Percentiles rank a stretch among this genome's conserved stretches.
Conservation (phyloP, 1,284 basidiomycete genomes). For the Stygiomarasmius scandens region DNA sequence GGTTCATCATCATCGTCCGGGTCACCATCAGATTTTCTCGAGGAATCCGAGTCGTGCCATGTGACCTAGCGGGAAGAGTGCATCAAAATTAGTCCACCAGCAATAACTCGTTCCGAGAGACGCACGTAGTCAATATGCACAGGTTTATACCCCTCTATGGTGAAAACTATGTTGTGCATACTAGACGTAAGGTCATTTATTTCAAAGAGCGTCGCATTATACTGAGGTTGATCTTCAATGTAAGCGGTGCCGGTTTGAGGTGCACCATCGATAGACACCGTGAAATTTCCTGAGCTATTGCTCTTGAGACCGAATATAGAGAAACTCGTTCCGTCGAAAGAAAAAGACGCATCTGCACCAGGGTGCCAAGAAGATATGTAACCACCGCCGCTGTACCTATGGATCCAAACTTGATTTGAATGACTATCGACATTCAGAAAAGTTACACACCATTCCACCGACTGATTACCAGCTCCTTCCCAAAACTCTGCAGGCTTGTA, state of each 20-base stretch:
- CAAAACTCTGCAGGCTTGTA: conserved; percentile 23
- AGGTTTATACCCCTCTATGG: conserved; percentile 1
- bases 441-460: not conserved
- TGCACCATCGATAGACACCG: conserved; percentile 31
- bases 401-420: too few relatives aligned
- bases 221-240: conserved; percentile 7
- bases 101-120: too few relatives aligned
- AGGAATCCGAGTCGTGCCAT: conserved; percentile 15
- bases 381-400: conserved; percentile 27
- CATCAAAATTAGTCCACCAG: too few relatives aligned
- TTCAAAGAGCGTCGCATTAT: conserved; percentile 31
- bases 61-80: conserved; percentile 10
- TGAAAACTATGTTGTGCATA: conserved; percentile 7
- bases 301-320: conserved; percentile 36
- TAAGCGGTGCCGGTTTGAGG: conserved; percentile 13
- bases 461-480: conserved; percentile 12
- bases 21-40: conserved; percentile 3
- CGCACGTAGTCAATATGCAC: conserved; percentile 17
- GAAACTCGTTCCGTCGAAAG: conserved; percentile 38
- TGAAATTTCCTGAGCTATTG: conserved; percentile 34
- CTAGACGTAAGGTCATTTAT: conserved; percentile 26
- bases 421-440: too few relatives aligned
- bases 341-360: conserved; percentile 27
- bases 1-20: not conserved
- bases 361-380: conserved; percentile 30